A percentile compares a stretch with the other conserved stretches of the same genome.
Conservation (phyloP, 2,329 filamentous ascomycete genomes). For the Penicillium sp. region DNA sequence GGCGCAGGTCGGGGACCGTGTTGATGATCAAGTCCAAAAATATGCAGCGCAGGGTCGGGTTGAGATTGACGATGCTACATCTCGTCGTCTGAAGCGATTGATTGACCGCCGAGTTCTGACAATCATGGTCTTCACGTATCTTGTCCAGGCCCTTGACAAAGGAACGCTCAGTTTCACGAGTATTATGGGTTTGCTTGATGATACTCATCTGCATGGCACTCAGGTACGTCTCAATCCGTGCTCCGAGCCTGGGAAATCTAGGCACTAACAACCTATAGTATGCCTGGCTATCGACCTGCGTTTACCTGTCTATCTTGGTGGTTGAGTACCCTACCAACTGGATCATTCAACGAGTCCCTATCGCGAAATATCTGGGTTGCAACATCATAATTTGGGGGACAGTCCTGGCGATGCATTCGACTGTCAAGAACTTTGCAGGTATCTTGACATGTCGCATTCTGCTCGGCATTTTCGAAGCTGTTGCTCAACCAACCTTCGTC, state of each 20-base stretch:
- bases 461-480: conserved; percentile 71
- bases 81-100: conserved; percentile 61
- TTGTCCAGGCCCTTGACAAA: conserved; percentile 59
- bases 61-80: conserved; percentile 62
- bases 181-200: conserved; percentile 46
- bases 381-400: conserved; percentile 67
- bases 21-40: conserved; percentile 55
- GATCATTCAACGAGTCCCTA: conserved; percentile 64
- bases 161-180: conserved; percentile 44
- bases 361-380: conserved; percentile 66
- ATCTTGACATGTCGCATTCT: conserved; percentile 64
- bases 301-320: conserved; percentile 70
- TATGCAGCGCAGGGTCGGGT: conserved; percentile 64
- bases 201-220: conserved; percentile 48
- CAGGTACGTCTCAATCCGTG: conserved; percentile 31
- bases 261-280: conserved; percentile 51
- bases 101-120: conserved; percentile 69
- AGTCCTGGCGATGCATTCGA: conserved; percentile 62
- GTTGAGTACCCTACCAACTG: conserved; percentile 74
- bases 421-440: conserved; percentile 61
- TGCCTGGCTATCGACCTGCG: conserved; percentile 72
- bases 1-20: background rate
- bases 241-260: too few species aligned
- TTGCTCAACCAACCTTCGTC: conserved; percentile 69
- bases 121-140: conserved; percentile 74